These are phyloP conservation scores for Tylopilus cervinicoccineus DNA, from an alignment of 768 basidiomycete species.

Conservation along the genomic window DNA sequence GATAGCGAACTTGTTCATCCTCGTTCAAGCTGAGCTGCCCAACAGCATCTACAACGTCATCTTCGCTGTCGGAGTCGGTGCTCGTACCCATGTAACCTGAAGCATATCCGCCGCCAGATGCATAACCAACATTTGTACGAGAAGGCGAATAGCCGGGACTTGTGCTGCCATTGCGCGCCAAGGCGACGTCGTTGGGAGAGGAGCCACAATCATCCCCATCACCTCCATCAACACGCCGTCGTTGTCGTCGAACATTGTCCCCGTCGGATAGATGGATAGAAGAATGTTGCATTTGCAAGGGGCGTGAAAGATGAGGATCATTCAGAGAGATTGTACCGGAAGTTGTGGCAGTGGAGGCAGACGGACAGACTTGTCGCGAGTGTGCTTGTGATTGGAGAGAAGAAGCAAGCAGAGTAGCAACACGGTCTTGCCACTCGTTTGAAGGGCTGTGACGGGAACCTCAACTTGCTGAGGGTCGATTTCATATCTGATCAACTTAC, in stretches of 20 bases:
- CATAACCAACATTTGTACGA: constrained; percentile 8
- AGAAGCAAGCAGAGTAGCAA: constrained; percentile 31
- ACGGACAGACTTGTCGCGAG: background rate
- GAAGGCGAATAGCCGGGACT: constrained; percentile 18
- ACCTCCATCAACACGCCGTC: constrained; percentile 41
- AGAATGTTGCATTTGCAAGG: constrained; percentile 5
- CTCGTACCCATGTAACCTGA: constrained; percentile 29
- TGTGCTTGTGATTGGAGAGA: constrained; percentile 15
- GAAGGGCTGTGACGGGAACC: constrained; percentile 53
- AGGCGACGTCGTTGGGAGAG: constrained; percentile 7
- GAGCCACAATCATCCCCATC: background rate
- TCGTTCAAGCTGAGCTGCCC: constrained; percentile 88
- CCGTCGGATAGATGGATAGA: constrained; percentile 18
- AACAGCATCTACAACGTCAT: constrained; percentile 61
- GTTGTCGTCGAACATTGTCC: constrained; percentile 42
- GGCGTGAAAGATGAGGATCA: constrained; percentile 10
- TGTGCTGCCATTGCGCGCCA: constrained; percentile 14
- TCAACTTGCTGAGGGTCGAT: background rate
- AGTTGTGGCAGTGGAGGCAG: background rate
- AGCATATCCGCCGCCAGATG: constrained; percentile 17
- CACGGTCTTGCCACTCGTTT: constrained; percentile 79
- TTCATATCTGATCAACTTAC: constrained; percentile 36
- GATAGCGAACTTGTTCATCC: constrained; percentile 80
- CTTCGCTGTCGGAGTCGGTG: constrained; percentile 36
- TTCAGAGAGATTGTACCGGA: constrained; percentile 9